Conservation (phyloP, 306 rosid species). For the Cicer chorassanicum region DNA sequence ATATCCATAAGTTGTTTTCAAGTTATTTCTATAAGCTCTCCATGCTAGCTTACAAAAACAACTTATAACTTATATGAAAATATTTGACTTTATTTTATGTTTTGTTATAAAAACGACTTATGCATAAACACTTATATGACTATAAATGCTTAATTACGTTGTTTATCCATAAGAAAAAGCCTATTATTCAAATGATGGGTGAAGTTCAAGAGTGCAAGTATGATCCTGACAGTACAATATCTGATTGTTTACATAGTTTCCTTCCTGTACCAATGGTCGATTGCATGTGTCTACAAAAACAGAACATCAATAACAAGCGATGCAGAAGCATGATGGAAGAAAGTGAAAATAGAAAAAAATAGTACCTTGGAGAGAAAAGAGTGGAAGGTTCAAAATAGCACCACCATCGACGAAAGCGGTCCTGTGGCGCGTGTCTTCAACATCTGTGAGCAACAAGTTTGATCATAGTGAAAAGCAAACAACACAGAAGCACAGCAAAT, state of each 20-base stretch:
- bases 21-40: no score
- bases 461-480: background rate
- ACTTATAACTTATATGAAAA: no score
- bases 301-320: background rate
- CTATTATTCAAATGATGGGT: background rate
- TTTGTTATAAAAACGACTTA: no score
- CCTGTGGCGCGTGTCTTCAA: conserved; percentile 87
- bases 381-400: conserved; percentile 68
- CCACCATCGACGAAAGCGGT: conserved; percentile 84
- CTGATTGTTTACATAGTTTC: background rate
- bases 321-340: background rate
- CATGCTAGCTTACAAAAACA: no score
- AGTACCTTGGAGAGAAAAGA: conserved; percentile 77
- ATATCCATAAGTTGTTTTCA: no score
- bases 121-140: no score
- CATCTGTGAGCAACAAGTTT: conserved; percentile 56
- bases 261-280: background rate
- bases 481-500: background rate
- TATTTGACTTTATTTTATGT: no score
- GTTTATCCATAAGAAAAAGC: background rate
- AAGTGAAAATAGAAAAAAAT: background rate
- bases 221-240: background rate
- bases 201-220: background rate
- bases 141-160: no score
- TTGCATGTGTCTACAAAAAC: background rate